Evolutionary conservation across 495 filamentous ascomycete genomes (phyloP), one percentile per base, ranked within the genome.

Genomic region (Annulohypoxylon nitens): DNA sequence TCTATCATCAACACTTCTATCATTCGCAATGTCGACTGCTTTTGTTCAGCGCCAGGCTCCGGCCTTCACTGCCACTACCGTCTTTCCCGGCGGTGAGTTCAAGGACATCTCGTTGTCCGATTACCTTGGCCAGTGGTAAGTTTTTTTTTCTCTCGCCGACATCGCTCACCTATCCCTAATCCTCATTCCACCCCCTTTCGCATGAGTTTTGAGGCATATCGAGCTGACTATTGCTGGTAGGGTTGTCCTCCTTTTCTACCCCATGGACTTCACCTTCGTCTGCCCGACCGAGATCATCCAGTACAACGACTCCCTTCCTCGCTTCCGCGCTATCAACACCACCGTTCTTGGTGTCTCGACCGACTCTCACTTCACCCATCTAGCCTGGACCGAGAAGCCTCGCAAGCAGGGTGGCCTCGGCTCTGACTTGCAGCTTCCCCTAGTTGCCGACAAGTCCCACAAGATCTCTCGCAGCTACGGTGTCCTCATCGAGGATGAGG

Each of bases 401-500:
- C 81, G 83, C 68, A 85, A 85, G 76, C 81, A 87, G 26, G 87
- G 88, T 54, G 88, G 87, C 45, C 76, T 89, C 33, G 87, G 88
- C 51, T 75, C 78, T 10, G 78, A 80, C 74, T 76, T 89, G 59
- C 79, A 87, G 45, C 81, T 89, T 39, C 87, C 87, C 16, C 81
- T 89, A 8, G 79, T 88, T 14, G 83, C 82, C 67, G 87, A 89
- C 80, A 87, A 85, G 79, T 87, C 84, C 59, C 87, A 88, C 73
- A 79, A 81, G 75, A 77, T 89, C 63, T 84, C 83, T 20, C 80
- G 81, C 61, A 84, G 82, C 73, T 89, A 89, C 76, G 87, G 85
- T 53, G 86, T 89, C n/a, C 77, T 89, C 66, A 81, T 88, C 43
- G 87, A 88, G 74, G 86, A 87, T 11, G 83, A 86, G 65, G 87